Percentiles rank a stretch among this genome's conserved stretches.
These are phyloP conservation scores for Ustilago vetiveriae DNA, from an alignment of 1,284 basidiomycete species.

Conservation along the genomic window DNA sequence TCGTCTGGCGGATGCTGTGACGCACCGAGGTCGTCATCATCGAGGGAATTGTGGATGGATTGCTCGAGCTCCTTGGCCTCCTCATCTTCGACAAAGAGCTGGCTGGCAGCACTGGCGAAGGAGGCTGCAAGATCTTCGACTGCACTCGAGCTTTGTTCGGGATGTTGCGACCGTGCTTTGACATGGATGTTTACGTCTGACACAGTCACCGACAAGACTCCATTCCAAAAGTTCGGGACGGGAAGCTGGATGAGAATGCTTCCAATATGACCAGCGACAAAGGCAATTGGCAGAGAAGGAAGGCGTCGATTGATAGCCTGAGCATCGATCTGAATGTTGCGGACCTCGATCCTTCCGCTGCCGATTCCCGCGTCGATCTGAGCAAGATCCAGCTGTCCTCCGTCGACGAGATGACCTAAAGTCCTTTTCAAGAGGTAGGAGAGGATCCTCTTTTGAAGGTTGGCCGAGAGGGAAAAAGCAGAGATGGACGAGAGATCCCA, in stretches of 20 bases:
- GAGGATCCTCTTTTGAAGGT: constrained; percentile 86
- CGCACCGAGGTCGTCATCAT: constrained; percentile 7
- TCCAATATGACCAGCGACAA: constrained; percentile 75
- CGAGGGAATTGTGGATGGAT: constrained; percentile 51
- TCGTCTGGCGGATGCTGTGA: constrained; percentile 4
- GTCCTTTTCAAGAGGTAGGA: constrained; percentile 85
- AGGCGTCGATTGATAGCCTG: constrained; percentile 48
- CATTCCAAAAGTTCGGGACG: constrained; percentile 54
- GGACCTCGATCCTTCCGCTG: constrained; percentile 84
- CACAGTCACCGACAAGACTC: constrained; percentile 41
- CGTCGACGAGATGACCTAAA: constrained; percentile 84
- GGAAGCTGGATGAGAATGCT: constrained; percentile 52
- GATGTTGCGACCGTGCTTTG: neutral
- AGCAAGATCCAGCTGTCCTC: constrained; percentile 84
- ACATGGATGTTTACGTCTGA: constrained; percentile 17
- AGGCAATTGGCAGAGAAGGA: constrained; percentile 72
- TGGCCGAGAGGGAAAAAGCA: constrained; percentile 73
- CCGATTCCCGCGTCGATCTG: constrained; percentile 92
- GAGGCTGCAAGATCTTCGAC: constrained; percentile 24
- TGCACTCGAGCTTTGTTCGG: neutral
- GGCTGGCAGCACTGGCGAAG: constrained; percentile 44
- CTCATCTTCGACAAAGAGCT: constrained; percentile 36
- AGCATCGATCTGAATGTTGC: constrained; percentile 80
- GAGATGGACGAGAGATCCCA: constrained; percentile 48
- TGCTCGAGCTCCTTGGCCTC: constrained; percentile 51